phyloP scores from a whole-genome alignment of 495 filamentous ascomycete genomes.

The Aspergillus affinis region DNA sequence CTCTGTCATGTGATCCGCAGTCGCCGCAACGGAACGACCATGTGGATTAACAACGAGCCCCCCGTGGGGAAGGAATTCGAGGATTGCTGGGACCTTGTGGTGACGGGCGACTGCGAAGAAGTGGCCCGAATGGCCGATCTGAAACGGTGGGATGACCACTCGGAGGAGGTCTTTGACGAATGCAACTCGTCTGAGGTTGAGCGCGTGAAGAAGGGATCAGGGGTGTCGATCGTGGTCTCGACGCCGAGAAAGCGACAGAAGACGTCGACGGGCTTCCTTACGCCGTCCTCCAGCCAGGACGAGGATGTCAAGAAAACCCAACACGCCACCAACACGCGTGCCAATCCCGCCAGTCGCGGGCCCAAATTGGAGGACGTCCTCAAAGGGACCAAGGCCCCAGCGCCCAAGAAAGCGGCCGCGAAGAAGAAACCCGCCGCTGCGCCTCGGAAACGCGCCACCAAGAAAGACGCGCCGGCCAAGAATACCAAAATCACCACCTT shows the following conservation, averaged over 20 bases:
- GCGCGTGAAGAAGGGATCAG: conserved; percentile 32
- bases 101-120: conserved; percentile 83
- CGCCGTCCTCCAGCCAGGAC: conserved; percentile 56
- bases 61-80: conserved; percentile 83
- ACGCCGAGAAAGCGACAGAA: conserved; percentile 40
- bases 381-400: conserved; percentile 24
- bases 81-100: conserved; percentile 87
- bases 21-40: conserved; percentile 82
- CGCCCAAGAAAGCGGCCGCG: conserved; percentile 21
- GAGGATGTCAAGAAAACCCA: conserved; percentile 29
- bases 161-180: conserved; percentile 44
- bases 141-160: conserved; percentile 71
- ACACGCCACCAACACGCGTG: conserved; percentile 17
- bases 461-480: conserved; percentile 25
- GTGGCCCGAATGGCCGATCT: conserved; percentile 74
- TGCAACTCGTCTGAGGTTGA: conserved; percentile 43
- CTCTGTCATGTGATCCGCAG: conserved; percentile 79
- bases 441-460: conserved; percentile 17
- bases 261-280: conserved; percentile 55
- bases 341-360: conserved; percentile 34
- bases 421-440: conserved; percentile 13
- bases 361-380: conserved; percentile 32
- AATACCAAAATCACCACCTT: conserved; percentile 38
- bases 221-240: conserved; percentile 42
- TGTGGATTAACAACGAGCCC: conserved; percentile 91